Evolutionary conservation across 768 basidiomycete species (phyloP), one percentile per base, ranked within the genome.

Genomic region (Macrocybe gigantea): DNA sequence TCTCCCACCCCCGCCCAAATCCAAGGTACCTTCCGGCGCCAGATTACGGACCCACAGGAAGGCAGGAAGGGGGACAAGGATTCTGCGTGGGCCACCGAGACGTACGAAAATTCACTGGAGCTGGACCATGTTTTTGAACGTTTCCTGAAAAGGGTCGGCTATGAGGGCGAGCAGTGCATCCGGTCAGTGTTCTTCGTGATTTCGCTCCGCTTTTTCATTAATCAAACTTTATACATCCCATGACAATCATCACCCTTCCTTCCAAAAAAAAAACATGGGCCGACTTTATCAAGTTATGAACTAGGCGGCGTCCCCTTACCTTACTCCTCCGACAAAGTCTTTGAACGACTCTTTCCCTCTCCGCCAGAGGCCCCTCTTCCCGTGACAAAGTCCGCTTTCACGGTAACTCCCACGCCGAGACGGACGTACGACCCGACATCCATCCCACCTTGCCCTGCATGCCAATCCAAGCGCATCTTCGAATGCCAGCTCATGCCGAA

Each of bases 401-500:
- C 74, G 51, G 80, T 82, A n/a, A 64, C 69, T 1, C 69, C 64
- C 8, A 54, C 70, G 2, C 62, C 63, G 35, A 78, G 75, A 55
- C 73, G 80, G 38, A 66, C 67, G 0, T 96, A 84, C 65, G 64
- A 72, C 39, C 66, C 80, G 4, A 57, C 71, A 0, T 63, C 72
- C 6, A 67, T 93, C 31, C 80, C 85, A 0, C 51, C 64, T 0
- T 98, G 95, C 61, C 72, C 81, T 1, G 58, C 66, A 10, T 98
- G 95, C 67, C 67, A 71, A 34, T 72, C 78, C 2, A 69, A 67
- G 38, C 78, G 92, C 11, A 77, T 85, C 14, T 98, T 96, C 62
- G 95, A 98, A 63, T 88, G 88, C 57, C 95, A 98, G 63, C 72
- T 97, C 45, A 95, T 94, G 82, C 95, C 95, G 1, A 91, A 93